phyloP scores from a whole-genome alignment of 2,329 filamentous ascomycete genomes.

The Fusarium albidum region DNA sequence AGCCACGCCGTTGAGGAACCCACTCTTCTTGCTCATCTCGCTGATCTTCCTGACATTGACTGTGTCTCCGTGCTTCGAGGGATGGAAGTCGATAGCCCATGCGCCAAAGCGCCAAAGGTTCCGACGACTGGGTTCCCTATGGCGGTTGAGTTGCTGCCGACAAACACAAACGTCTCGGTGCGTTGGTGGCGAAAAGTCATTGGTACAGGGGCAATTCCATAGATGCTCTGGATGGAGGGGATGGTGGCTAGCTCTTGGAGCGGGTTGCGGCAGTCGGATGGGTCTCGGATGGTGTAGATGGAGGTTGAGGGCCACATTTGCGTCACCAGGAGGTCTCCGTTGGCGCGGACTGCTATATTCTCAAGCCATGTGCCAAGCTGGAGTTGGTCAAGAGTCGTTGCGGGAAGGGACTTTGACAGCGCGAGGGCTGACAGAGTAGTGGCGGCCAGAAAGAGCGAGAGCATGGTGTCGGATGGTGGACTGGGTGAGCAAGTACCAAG shows the following conservation, averaged over 20 bases:
- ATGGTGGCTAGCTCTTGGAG: conserved; percentile 28
- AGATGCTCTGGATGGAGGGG: conserved; percentile 24
- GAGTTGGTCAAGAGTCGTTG: conserved; percentile 20
- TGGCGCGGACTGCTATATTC: conserved; percentile 30
- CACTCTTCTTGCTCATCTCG: conserved; percentile 13
- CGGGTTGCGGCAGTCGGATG: background rate
- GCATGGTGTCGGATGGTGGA: too few species aligned
- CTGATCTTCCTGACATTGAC: conserved; percentile 22
- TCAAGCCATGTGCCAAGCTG: conserved; percentile 27
- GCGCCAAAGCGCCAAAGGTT: conserved; percentile 21
- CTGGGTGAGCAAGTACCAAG: too few species aligned
- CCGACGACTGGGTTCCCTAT: conserved; percentile 12
- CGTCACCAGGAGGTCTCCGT: conserved; percentile 27
- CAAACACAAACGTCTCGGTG: conserved; percentile 23
- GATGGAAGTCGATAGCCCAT: conserved; percentile 20
- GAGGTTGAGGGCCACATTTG: conserved; percentile 22
- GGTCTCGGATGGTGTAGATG: conserved; percentile 25
- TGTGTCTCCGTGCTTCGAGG: background rate
- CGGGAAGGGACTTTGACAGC: conserved; percentile 15
- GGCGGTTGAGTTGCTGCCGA: conserved; percentile 28
- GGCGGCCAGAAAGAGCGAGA: conserved; percentile 2
- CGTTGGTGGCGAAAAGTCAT: background rate
- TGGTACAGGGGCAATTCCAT: conserved; percentile 23
- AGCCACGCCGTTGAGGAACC: conserved; percentile 22
- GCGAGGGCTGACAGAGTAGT: conserved; percentile 5